Base-by-base conservation (phyloP, 148 eudicot genomes). In the Rhododendron mucronatum region DNA sequence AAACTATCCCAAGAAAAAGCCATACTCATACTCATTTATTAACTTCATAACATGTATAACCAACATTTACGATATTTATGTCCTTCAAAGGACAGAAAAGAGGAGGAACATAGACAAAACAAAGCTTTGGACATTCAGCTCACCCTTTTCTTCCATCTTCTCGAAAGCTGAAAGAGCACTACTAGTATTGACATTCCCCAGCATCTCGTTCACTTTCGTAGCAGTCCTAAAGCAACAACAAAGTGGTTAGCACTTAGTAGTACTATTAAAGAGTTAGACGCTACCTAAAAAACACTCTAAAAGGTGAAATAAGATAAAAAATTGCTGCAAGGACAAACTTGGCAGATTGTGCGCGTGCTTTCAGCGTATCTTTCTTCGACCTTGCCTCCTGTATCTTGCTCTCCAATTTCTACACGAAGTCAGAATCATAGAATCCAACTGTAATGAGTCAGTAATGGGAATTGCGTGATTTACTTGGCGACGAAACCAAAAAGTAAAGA, bases 101-200 rank as follows among this genome's bases (percentile, higher is more conserved):
- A 75, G 16, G 37, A 37, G 44, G 3, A 76, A 37, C 48, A 35
- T 13, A 76, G 48, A 35, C 12, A 39, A 76, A 39, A 8, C n/a
- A 78, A 78, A 78, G 50, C 51, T 20, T 44, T 44, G 81, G 45
- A 78, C 10, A 41, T 78, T 78, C 45, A 4, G 18, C 90, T 50
- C 82, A 91, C 98, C 99, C 91, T 97, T 95, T 89, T 95, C 99
- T 85, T 97, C 99, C 99, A 97, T 97, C 92, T 93, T 97, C 86
- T 97, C 99, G 83, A 97, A 95, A 81, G 96, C 98, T 15, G 96
- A 92, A 89, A 97, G 98, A 86, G 99, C 99, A 84, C 95, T 92
- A 86, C 98, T 95, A 80, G 98, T 97, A 82, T 94, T 95, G 82
- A 97, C 98, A 90, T 93, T 95, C 50, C 98, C 98, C 88, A 97